These are phyloP conservation scores for Vaccinium darrowii DNA, from an alignment of 148 eudicot genomes.

Conservation along the genomic window DNA sequence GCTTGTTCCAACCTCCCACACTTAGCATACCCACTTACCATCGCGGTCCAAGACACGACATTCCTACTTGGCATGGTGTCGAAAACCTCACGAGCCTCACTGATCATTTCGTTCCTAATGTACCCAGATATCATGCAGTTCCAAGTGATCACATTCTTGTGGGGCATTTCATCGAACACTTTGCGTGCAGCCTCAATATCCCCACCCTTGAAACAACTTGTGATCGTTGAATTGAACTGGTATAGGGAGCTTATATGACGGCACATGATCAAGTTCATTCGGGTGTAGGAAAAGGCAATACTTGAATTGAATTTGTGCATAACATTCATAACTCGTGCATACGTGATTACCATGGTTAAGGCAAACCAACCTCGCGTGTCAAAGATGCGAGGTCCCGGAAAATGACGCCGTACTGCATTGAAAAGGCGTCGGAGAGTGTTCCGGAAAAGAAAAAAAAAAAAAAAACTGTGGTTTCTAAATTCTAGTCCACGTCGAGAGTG, in stretches of 20 bases:
- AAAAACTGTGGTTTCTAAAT: no score
- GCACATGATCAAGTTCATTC: background rate
- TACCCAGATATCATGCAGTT: constrained; percentile 80
- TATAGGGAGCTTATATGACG: constrained; percentile 20
- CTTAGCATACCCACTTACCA: constrained; percentile 57
- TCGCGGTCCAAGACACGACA: constrained; percentile 45
- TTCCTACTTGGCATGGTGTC: constrained; percentile 47
- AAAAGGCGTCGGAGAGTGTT: no score
- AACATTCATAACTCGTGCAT: background rate
- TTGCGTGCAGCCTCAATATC: constrained; percentile 41
- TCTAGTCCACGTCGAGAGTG: no score
- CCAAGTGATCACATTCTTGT: constrained; percentile 62
- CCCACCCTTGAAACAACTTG: constrained; percentile 37
- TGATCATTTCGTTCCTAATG: constrained; percentile 41
- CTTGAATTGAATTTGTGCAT: background rate
- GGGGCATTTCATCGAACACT: constrained; percentile 69
- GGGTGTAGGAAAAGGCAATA: background rate
- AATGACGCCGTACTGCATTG: no score
- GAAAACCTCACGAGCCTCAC: constrained; percentile 48
- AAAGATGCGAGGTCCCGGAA: no score
- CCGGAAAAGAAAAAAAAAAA: no score
- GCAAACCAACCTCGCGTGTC: no score
- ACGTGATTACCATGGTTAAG: background rate
- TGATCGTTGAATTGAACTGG: constrained; percentile 43
- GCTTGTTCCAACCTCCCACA: constrained; percentile 52